phyloP scores from a whole-genome alignment of 495 filamentous ascomycete species.

The Penicillium robsamsonii region DNA sequence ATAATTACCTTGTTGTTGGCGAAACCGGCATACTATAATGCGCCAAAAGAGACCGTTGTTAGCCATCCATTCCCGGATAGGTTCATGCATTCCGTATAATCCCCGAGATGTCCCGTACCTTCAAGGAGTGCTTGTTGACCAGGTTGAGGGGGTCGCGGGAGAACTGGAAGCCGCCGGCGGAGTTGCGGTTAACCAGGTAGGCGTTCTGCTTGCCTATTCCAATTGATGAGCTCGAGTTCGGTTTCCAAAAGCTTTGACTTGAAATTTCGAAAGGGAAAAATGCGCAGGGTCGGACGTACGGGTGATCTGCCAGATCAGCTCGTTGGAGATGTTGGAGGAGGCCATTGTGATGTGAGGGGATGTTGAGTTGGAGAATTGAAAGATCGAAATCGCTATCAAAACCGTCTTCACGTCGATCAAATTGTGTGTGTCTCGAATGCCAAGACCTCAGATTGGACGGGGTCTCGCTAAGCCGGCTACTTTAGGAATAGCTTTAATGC shows the following conservation, averaged over 20 bases:
- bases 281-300: constrained; percentile 57
- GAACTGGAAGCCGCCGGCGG: constrained; percentile 74
- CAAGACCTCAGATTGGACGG: constrained; percentile 23
- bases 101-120: constrained; percentile 53
- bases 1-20: constrained; percentile 85
- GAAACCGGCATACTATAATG: constrained; percentile 75
- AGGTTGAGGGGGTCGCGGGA: constrained; percentile 92
- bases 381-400: constrained; percentile 27
- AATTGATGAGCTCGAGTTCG: constrained; percentile 22
- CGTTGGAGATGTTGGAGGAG: constrained; percentile 67
- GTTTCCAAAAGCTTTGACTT: neutral
- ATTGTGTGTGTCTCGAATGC: constrained; percentile 38
- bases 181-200: constrained; percentile 85
- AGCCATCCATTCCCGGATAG: neutral
- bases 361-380: constrained; percentile 23
- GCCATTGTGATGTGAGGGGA: constrained; percentile 40
- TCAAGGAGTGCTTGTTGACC: constrained; percentile 83
- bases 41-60: neutral
- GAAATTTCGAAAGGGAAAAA: neutral
- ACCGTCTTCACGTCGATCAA: constrained; percentile 22
- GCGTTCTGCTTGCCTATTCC: constrained; percentile 71
- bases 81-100: neutral
- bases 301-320: constrained; percentile 87
- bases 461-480: constrained; percentile 44
- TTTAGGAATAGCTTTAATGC: constrained; percentile 35